Evolutionary conservation across 1,284 basidiomycete species (phyloP).

Genomic region (Farysia itapuensis): DNA sequence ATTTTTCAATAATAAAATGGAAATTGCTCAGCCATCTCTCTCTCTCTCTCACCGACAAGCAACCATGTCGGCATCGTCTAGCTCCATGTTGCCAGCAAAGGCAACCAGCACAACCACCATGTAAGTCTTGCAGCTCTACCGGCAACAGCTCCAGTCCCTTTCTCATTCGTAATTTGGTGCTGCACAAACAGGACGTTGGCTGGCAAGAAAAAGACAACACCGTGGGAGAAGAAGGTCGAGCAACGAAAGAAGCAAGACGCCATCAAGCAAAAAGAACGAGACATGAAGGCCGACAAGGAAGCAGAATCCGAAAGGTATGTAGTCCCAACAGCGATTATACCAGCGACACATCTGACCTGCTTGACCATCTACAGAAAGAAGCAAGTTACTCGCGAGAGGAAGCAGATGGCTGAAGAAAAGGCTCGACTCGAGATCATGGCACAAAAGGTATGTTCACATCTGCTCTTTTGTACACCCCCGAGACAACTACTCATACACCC

Average conservation of each 20-base stretch:
- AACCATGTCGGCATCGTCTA: no score
- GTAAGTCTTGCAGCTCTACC: no score
- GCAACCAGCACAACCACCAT: neutral
- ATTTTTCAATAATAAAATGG: no score
- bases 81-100: neutral
- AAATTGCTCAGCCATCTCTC: no score
- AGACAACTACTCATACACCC: no score
- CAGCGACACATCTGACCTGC: neutral
- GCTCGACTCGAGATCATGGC: slow-evolving; percentile 44
- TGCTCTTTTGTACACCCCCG: no score
- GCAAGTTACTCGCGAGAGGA: slow-evolving; percentile 31
- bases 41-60: no score
- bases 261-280: slow-evolving; percentile 42
- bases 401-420: slow-evolving; percentile 44
- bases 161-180: no score
- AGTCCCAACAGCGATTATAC: neutral
- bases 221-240: slow-evolving; percentile 42
- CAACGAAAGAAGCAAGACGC: slow-evolving; percentile 34
- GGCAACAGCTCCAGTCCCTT: no score
- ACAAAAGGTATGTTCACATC: slow-evolving; percentile 26
- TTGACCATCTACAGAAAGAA: slow-evolving; percentile 16
- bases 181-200: slow-evolving; percentile 29
- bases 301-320: slow-evolving; percentile 24
- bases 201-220: slow-evolving; percentile 36
- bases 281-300: slow-evolving; percentile 41